Evolutionary conservation across 805 yeast genomes (phyloP).

Genomic region (Spathaspora gorwiae): DNA sequence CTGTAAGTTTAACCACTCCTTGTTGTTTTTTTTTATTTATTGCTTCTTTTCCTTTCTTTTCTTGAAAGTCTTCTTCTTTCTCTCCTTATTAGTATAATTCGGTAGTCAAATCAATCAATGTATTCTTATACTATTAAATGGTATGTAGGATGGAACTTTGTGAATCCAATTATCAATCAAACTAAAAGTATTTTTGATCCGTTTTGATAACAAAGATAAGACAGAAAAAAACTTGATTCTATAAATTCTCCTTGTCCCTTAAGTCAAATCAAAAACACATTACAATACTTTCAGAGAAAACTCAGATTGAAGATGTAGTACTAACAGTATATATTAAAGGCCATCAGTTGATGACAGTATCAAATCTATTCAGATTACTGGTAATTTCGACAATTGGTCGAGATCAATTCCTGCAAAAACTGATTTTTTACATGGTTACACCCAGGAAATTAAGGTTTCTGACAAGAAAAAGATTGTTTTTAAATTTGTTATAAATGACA

Average conservation of each 20-base stretch:
- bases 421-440: conserved; percentile 4
- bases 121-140: conserved; percentile 13
- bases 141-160: conserved; percentile 7
- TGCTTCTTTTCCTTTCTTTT: background rate
- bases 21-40: too few species aligned
- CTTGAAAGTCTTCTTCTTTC: background rate
- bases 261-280: too few species aligned
- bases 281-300: too few species aligned
- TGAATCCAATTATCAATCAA: background rate
- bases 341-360: conserved; percentile 8
- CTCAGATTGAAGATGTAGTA: background rate
- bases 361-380: conserved; percentile 31
- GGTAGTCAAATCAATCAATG: conserved; percentile 7
- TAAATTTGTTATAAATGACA: conserved; percentile 34
- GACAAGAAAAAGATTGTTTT: conserved; percentile 25
- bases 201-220: too few species aligned
- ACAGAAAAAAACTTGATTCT: too few species aligned
- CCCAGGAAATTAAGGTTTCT: conserved; percentile 16
- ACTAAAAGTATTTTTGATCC: too few species aligned
- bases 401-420: conserved; percentile 14
- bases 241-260: too few species aligned
- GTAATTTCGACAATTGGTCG: conserved; percentile 39
- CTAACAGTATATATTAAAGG: conserved; percentile 7
- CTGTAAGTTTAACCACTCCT: background rate
- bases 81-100: background rate